Base-by-base conservation (phyloP, 2,329 filamentous ascomycete genomes). In the Plenodomus lindquistii region DNA sequence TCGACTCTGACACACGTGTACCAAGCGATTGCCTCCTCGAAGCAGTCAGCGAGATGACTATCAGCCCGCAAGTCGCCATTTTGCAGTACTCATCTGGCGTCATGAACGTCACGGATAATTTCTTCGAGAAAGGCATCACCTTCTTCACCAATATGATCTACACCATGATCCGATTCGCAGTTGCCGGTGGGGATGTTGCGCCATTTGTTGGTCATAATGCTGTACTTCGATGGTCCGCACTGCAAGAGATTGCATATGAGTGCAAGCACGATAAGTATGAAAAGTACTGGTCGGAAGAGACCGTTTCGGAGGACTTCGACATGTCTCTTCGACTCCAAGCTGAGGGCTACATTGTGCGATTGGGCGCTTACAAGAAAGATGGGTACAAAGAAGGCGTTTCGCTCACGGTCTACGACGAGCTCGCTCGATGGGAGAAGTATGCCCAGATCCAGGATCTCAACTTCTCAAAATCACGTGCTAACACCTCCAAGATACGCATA, bases 91-190 rank as follows among this genome's bases (percentile, higher is more conserved):
- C 81, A 0, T 88, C 86, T 13, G 66, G 67, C 44, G 68, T 91
- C 50, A 91, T 91, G 87, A 85, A 91, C 57, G 85, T 91, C 9
- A 82, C 85, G 1, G 76, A 83, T 60, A 85, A 81, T 44, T 88
- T 84, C 72, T 91, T 91, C 59, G 88, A 92, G 71, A 87, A 86
- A 57, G 85, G 84, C 37, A 87, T 89, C 62, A 88, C 87, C 1
- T 91, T 87, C 75, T 91, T 91, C 73, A 91, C 88, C 36, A 85
- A 91, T 63, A 79, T 91, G 42, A 84, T 91, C 59, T 92, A 91
- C 74, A 85, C 83, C 0, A 82, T 85, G 27, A 91, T 91, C 61
- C 79, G 81, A 20, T 91, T 85, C 62, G 82, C 84, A 17, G 86
- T 90, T 21, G 82, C 84, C 6, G 86, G 83, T 42, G 88, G 88